Conservation (phyloP, 2,329 filamentous ascomycete genomes). For the Cladosporium sp. region DNA sequence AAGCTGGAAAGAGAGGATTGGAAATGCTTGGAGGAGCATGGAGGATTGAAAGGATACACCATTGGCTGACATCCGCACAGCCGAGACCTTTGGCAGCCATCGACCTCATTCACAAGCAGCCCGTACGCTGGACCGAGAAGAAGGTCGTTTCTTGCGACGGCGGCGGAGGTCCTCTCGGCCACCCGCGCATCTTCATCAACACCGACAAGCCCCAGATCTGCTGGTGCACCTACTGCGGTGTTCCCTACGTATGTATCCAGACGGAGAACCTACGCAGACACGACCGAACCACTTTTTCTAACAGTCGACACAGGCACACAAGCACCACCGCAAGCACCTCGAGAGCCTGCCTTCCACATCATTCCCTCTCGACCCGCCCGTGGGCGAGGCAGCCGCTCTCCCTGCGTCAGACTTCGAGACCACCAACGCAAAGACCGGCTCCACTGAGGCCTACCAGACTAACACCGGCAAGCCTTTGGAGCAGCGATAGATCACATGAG, state of each 20-base stretch:
- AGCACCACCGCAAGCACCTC: conserved; percentile 80
- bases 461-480: conserved; percentile 56
- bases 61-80: conserved; percentile 46
- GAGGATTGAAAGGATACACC: background rate
- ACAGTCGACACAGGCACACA: conserved; percentile 64
- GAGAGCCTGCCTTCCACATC: conserved; percentile 71
- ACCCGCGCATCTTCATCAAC: conserved; percentile 96
- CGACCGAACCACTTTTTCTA: no score
- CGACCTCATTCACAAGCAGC: conserved; percentile 92
- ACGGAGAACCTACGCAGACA: conserved; percentile 9
- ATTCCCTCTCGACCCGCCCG: conserved; percentile 66
- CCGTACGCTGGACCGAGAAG: conserved; percentile 85
- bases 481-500: conserved; percentile 49
- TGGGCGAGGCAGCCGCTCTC: conserved; percentile 55
- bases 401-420: conserved; percentile 38
- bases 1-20: background rate
- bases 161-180: conserved; percentile 82
- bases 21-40: background rate
- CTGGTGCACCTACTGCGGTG: conserved; percentile 85
- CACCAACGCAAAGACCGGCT: conserved; percentile 27
- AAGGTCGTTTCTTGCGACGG: conserved; percentile 84
- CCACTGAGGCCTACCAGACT: conserved; percentile 41
- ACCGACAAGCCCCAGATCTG: conserved; percentile 94
- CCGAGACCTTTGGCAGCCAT: conserved; percentile 88
- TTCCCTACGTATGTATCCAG: conserved; percentile 74